These are phyloP conservation scores for Aspergillus sp. DNA, from an alignment of 2,329 filamentous ascomycete genomes.

Conservation along the genomic window DNA sequence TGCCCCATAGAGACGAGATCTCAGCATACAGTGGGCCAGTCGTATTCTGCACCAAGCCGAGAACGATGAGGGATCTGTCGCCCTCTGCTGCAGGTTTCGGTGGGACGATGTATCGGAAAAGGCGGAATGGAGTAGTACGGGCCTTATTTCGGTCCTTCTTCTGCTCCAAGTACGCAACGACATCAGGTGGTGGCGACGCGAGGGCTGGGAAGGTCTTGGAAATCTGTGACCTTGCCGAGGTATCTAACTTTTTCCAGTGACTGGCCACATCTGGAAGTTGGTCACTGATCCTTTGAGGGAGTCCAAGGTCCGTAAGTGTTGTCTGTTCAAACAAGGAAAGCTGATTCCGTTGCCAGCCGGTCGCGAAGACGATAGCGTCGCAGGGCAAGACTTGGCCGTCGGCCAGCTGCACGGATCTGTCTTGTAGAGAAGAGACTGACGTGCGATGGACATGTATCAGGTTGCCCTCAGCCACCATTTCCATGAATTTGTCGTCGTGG, in stretches of 20 bases:
- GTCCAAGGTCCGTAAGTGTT: constrained; percentile 3
- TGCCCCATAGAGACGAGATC: constrained; percentile 7
- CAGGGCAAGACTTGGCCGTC: no score
- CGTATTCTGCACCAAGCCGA: constrained; percentile 8
- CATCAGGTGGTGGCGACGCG: neutral
- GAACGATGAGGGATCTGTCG: constrained; percentile 3
- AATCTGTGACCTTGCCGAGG: constrained; percentile 6
- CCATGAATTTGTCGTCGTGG: no score
- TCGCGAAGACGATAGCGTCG: no score
- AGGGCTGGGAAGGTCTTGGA: constrained; percentile 11
- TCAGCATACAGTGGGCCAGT: constrained; percentile 2
- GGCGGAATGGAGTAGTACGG: constrained; percentile 1
- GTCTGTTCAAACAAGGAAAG: neutral
- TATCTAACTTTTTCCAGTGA: constrained; percentile 5
- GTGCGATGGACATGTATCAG: no score
- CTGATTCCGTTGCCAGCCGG: no score
- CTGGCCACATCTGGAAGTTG: neutral
- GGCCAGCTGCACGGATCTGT: no score
- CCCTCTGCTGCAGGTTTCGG: neutral
- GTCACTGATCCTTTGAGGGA: neutral
- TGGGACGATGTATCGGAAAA: constrained; percentile 9
- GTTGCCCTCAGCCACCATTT: no score
- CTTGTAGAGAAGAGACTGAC: no score
- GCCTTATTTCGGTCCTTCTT: neutral
- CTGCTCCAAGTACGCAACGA: neutral